Base-by-base conservation (phyloP, 805 yeast genomes). In the Saturnispora zaruensis region DNA sequence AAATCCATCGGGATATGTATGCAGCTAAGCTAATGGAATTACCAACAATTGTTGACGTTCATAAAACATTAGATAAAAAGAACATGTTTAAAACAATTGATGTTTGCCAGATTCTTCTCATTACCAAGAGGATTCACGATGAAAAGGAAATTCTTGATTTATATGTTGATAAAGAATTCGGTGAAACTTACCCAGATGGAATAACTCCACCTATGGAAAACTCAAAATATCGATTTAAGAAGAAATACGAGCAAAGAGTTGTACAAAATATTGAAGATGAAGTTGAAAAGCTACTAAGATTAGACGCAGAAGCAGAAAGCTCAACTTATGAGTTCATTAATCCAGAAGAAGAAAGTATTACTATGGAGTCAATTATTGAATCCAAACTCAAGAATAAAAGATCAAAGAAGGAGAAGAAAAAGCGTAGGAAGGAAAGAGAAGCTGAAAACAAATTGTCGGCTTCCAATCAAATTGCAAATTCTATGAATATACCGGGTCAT, bases 61-160 rank as follows among this genome's bases (percentile, higher is more conserved):
- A 84, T 64, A 93, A 93, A 66, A 82, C 96, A 5, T 78, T 90
- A 23, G 99, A 93, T 64, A 78, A 80, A 59, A 91, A 91, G 64
- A 93, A 88, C 61, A 77, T 93, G 24, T 83, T 84, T 69, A 93
- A 93, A 61, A 80, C 95, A 0, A 73, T 87, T 32, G 98, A 93
- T 64, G 72, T 91, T 6, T 79, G 85, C 49, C 97, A 93, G 66
- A 86, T 93, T 71, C 68, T 93, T 46, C 66, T 90, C 5, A 91
- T 91, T 6, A 72, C 88, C 6, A 81, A 78, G 50, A 69, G 74
- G 14, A 61, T 77, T 24, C 62, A 70, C 50, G 45, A 54, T 36
- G 81, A 76, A 45, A 61, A 58, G 11, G 82, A 77, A 55, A 71
- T 77, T 47, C 51, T 74, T 66, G 64, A 70, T 64, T 26, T 77